Evolutionary conservation across 2,329 filamentous ascomycete species (phyloP).

Genomic region (Aspergillus sp.): DNA sequence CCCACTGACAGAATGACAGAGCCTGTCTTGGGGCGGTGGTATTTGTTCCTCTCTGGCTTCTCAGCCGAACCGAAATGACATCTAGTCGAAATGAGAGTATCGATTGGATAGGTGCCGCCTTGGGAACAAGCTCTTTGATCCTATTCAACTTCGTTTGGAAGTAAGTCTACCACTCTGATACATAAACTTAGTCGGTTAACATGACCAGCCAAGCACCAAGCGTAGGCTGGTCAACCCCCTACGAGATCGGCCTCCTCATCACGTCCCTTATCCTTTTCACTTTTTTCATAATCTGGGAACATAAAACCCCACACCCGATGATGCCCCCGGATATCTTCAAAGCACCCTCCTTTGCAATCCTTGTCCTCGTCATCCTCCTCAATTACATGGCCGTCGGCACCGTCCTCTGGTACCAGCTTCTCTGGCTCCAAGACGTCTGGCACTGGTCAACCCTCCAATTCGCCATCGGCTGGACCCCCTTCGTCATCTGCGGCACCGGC

Average conservation of each 20-base stretch:
- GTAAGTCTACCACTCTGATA: slow-evolving; percentile 37
- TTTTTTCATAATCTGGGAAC: slow-evolving; percentile 44
- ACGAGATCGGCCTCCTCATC: slow-evolving; percentile 43
- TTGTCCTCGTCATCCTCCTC: slow-evolving; percentile 47
- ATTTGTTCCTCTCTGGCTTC: slow-evolving; percentile 25
- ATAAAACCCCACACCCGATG: slow-evolving; percentile 42
- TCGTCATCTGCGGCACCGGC: slow-evolving; percentile 40
- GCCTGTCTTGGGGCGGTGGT: slow-evolving; percentile 24
- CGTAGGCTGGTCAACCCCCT: slow-evolving; percentile 47
- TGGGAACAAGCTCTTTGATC: slow-evolving; percentile 44
- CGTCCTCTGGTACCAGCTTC: slow-evolving; percentile 50
- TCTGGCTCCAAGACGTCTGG: slow-evolving; percentile 48
- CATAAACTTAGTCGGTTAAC: background rate
- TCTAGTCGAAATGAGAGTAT: slow-evolving; percentile 40
- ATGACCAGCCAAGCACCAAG: slow-evolving; percentile 43
- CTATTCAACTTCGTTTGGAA: slow-evolving; percentile 56
- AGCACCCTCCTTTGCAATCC: slow-evolving; percentile 45
- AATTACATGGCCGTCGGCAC: slow-evolving; percentile 52
- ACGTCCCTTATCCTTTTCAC: slow-evolving; percentile 36
- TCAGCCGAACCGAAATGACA: slow-evolving; percentile 30
- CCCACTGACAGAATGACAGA: slow-evolving; percentile 12
- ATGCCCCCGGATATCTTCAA: slow-evolving; percentile 49
- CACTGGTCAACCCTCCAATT: slow-evolving; percentile 43
- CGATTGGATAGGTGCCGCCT: slow-evolving; percentile 42
- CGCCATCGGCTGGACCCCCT: slow-evolving; percentile 43